A percentile compares a stretch with the other conserved stretches of the same genome.
These are phyloP conservation scores for Lactarius sp. DNA, from an alignment of 768 basidiomycete genomes.

Conservation along the genomic window DNA sequence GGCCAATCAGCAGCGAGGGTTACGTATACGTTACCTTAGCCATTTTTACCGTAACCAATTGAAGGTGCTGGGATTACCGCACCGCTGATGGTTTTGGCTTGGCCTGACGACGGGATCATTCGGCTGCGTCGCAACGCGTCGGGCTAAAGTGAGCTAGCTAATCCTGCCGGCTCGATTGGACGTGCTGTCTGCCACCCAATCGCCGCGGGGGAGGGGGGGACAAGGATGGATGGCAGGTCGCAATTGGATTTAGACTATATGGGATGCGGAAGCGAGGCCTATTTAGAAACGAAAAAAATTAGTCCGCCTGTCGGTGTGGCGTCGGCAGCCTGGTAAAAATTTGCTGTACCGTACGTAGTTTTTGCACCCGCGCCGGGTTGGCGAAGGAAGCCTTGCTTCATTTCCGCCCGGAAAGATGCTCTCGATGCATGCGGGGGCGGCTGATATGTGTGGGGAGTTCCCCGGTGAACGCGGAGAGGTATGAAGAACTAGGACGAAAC, in stretches of 20 bases:
- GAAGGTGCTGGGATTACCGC: neutral
- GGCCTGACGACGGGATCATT: slow-evolving; percentile 14
- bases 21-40: neutral
- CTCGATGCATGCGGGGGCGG: neutral
- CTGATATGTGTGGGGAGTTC: neutral
- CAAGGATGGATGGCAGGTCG: neutral
- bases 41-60: neutral
- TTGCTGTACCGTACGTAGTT: neutral
- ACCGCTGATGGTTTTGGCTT: neutral
- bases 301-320: slow-evolving; percentile 1
- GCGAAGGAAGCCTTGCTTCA: slow-evolving; percentile 3
- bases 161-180: neutral
- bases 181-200: neutral
- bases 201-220: neutral
- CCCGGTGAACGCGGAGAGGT: slow-evolving; percentile 9
- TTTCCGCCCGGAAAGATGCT: neutral
- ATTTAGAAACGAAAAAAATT: neutral
- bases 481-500: no score
- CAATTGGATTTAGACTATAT: slow-evolving; percentile 14
- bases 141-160: neutral
- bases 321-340: slow-evolving; percentile 6
- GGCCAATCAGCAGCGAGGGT: slow-evolving; percentile 11
- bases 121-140: neutral
- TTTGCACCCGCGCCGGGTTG: neutral
- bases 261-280: neutral